A percentile compares a stretch with the other conserved stretches of the same genome.
Conservation (phyloP, 1,139 yeast species). For the Geotrichum aggregatum region DNA sequence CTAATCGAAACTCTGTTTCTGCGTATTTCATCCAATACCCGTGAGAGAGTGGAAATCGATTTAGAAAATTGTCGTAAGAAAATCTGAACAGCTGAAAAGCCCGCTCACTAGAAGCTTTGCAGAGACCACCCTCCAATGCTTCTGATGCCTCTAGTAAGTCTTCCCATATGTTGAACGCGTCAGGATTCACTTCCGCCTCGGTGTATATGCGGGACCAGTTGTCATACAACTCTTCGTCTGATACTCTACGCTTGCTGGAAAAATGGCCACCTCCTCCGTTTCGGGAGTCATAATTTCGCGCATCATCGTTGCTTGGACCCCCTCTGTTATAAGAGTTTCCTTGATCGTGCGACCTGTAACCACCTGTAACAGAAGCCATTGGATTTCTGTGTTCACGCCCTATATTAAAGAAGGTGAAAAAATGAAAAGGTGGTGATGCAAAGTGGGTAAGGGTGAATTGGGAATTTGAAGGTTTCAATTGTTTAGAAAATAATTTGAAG, state of each 20-base stretch:
- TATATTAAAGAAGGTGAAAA: not conserved
- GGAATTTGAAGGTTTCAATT: not conserved
- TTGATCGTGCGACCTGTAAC: slow-evolving; percentile 10
- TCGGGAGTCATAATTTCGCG: not conserved
- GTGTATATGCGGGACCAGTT: slow-evolving; percentile 29
- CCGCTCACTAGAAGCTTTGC: slow-evolving; percentile 43
- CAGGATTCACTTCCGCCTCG: slow-evolving; percentile 36
- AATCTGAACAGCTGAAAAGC: slow-evolving; percentile 44
- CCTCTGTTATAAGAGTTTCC: not conserved
- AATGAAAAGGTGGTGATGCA: slow-evolving; percentile 5
- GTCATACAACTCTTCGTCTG: slow-evolving; percentile 13
- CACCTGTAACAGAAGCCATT: slow-evolving; percentile 14
- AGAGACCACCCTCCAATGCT: slow-evolving; percentile 40
- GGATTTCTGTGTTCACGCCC: not conserved
- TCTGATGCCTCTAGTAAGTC: slow-evolving; percentile 39
- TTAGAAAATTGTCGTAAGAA: slow-evolving; percentile 56
- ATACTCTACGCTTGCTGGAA: slow-evolving; percentile 6
- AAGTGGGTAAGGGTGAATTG: not conserved
- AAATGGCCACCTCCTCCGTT: slow-evolving; percentile 7
- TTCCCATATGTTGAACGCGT: slow-evolving; percentile 47
- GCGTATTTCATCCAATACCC: slow-evolving; percentile 84
- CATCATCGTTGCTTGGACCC: not conserved
- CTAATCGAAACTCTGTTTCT: slow-evolving; percentile 55
- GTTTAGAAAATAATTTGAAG: too few relatives aligned
- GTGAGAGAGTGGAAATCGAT: slow-evolving; percentile 62